Conservation (phyloP, 257 asterid species). For the Solanum microdontum region DNA sequence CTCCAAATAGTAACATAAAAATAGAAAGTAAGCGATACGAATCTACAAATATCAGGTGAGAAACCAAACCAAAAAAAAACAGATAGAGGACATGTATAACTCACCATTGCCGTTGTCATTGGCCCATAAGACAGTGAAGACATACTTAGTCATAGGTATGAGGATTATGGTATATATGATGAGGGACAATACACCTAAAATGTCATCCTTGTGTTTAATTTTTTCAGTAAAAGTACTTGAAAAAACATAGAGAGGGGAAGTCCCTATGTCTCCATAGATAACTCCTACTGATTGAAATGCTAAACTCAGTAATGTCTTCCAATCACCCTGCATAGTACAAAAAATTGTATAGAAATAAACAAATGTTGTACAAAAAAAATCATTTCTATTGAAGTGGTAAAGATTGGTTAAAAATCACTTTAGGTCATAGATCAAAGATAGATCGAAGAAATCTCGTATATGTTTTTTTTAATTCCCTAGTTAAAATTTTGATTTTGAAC, state of each 20-base stretch:
- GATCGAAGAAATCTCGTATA: too few relatives aligned
- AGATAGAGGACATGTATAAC: neutral
- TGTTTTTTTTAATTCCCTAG: too few relatives aligned
- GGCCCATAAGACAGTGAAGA: conserved; percentile 57
- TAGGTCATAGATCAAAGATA: too few relatives aligned
- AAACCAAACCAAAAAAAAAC: neutral
- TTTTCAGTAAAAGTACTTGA: conserved; percentile 34
- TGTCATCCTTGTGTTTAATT: conserved; percentile 31
- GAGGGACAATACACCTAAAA: conserved; percentile 57
- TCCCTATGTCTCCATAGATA: conserved; percentile 74
- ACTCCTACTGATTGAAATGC: conserved; percentile 70
- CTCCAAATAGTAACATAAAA: neutral
- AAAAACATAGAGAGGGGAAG: conserved; percentile 67
- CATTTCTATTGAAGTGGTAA: neutral
- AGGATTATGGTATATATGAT: conserved; percentile 54
- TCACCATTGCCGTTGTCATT: conserved; percentile 75
- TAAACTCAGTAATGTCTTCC: conserved; percentile 40
- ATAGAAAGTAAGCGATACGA: neutral
- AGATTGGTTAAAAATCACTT: too few relatives aligned
- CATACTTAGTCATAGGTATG: conserved; percentile 61
- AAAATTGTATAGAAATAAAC: too few relatives aligned
- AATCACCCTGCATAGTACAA: conserved; percentile 7
- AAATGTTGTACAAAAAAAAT: neutral
- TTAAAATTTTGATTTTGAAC: too few relatives aligned
- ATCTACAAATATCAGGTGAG: neutral